Conservation (phyloP, 257 asterid genomes). For the Solanum dulcamara region DNA sequence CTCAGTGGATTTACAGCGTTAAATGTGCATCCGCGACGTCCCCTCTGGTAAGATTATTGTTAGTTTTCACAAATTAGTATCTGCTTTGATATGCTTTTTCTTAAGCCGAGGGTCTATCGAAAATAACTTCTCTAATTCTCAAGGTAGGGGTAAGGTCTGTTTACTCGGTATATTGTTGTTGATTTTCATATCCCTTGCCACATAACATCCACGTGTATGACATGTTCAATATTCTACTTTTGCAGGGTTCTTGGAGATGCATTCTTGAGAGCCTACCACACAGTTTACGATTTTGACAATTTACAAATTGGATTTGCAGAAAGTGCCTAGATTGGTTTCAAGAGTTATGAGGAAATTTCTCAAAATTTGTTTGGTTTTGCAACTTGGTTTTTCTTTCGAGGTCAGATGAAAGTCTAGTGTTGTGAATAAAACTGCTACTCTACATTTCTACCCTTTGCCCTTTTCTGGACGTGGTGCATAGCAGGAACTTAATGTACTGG, state of each 20-base stretch:
- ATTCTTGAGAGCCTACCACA: slow-evolving; percentile 25
- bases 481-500: background rate
- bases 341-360: background rate
- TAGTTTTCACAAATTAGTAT: background rate
- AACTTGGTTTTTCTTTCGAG: background rate
- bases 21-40: slow-evolving; percentile 16
- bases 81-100: background rate
- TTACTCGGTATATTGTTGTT: too few relatives aligned
- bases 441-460: background rate
- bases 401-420: background rate
- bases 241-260: slow-evolving; percentile 25
- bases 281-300: slow-evolving; percentile 22
- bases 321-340: slow-evolving; percentile 1
- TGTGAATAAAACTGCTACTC: background rate
- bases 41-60: slow-evolving; percentile 15
- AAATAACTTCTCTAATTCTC: background rate
- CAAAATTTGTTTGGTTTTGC: background rate
- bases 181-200: background rate
- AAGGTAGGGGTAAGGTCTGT: background rate
- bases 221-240: background rate
- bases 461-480: background rate
- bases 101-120: background rate
- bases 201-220: background rate
- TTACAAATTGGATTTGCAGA: slow-evolving; percentile 23
- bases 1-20: slow-evolving; percentile 22